Percentiles rank a stretch among this genome's conserved stretches.
Evolutionary conservation across 2,329 filamentous ascomycete species (phyloP).

Genomic region (Lachnellula cervina): DNA sequence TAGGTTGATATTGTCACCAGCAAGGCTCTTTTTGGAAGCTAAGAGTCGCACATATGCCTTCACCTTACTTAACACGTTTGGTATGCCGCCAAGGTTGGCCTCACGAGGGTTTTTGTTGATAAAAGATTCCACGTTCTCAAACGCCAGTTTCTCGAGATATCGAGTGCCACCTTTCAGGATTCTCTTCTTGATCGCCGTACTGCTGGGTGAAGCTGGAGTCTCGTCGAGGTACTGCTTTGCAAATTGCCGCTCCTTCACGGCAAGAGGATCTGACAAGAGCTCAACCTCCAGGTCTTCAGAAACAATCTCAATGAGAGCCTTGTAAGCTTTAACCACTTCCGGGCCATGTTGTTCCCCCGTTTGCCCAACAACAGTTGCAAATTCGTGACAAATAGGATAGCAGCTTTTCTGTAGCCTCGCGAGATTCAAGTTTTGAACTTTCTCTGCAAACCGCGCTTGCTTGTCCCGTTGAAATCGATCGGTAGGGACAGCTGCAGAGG

Average conservation of each 20-base stretch:
- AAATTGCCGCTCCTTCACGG: slow-evolving; percentile 71
- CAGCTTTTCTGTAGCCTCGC: slow-evolving; percentile 60
- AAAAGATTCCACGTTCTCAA: slow-evolving; percentile 68
- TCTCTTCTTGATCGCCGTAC: slow-evolving; percentile 66
- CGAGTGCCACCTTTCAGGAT: slow-evolving; percentile 75
- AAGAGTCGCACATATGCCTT: slow-evolving; percentile 86
- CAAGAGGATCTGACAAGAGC: slow-evolving; percentile 54
- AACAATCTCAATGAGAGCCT: slow-evolving; percentile 73
- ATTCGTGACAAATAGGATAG: slow-evolving; percentile 71
- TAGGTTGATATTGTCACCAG: slow-evolving; percentile 72
- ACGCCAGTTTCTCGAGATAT: slow-evolving; percentile 79
- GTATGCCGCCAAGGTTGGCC: slow-evolving; percentile 82
- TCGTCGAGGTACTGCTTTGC: slow-evolving; percentile 73
- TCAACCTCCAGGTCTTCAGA: slow-evolving; percentile 62
- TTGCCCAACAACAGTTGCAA: slow-evolving; percentile 67
- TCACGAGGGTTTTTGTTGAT: slow-evolving; percentile 82
- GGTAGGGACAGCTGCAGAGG: slow-evolving; percentile 51
- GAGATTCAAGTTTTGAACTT: slow-evolving; percentile 73
- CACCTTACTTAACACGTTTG: slow-evolving; percentile 83
- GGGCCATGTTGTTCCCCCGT: slow-evolving; percentile 66
- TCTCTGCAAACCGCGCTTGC: slow-evolving; percentile 74
- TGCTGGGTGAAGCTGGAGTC: slow-evolving; percentile 56
- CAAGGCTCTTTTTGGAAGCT: slow-evolving; percentile 74
- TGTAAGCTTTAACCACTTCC: slow-evolving; percentile 77
- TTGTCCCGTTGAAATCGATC: slow-evolving; percentile 78